A percentile compares a stretch with the other conserved stretches of the same genome.
These are phyloP conservation scores for Sanghuangporus weigelae DNA, from an alignment of 1,284 basidiomycete species.

Conservation along the genomic window DNA sequence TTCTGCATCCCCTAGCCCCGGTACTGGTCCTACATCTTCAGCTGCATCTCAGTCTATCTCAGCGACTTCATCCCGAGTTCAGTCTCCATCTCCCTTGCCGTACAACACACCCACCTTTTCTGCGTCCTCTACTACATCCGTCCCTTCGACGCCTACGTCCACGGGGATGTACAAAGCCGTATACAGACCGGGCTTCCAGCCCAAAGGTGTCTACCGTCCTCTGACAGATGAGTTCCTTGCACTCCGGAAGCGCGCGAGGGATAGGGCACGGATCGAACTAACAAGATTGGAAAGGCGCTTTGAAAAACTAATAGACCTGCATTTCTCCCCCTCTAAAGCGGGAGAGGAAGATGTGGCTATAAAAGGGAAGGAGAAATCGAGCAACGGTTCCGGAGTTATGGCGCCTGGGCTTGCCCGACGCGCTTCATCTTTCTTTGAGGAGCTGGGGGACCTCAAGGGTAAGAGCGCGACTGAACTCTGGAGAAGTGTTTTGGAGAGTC, in stretches of 20 bases:
- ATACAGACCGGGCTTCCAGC: slow-evolving; percentile 80
- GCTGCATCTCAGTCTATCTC: slow-evolving; percentile 15
- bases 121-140: slow-evolving; percentile 16
- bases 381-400: background rate
- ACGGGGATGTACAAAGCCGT: slow-evolving; percentile 38
- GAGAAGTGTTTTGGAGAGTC: slow-evolving; percentile 49
- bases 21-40: slow-evolving; percentile 22
- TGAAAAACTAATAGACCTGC: slow-evolving; percentile 80
- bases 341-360: slow-evolving; percentile 21
- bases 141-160: background rate
- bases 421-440: slow-evolving; percentile 65
- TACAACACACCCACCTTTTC: slow-evolving; percentile 18
- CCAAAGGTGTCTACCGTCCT: slow-evolving; percentile 63
- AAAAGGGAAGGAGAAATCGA: slow-evolving; percentile 20
- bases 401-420: slow-evolving; percentile 32
- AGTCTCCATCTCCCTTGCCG: slow-evolving; percentile 22
- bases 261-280: slow-evolving; percentile 68
- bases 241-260: slow-evolving; percentile 47
- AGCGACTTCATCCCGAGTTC: slow-evolving; percentile 21
- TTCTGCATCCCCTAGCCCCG: slow-evolving; percentile 24
- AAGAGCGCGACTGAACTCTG: slow-evolving; percentile 61
- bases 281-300: slow-evolving; percentile 77
- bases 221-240: slow-evolving; percentile 78
- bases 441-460: slow-evolving; percentile 43
- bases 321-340: slow-evolving; percentile 51